phyloP scores from a whole-genome alignment of 768 basidiomycete genomes.

The Pseudohyphozyma bogoriensis region DNA sequence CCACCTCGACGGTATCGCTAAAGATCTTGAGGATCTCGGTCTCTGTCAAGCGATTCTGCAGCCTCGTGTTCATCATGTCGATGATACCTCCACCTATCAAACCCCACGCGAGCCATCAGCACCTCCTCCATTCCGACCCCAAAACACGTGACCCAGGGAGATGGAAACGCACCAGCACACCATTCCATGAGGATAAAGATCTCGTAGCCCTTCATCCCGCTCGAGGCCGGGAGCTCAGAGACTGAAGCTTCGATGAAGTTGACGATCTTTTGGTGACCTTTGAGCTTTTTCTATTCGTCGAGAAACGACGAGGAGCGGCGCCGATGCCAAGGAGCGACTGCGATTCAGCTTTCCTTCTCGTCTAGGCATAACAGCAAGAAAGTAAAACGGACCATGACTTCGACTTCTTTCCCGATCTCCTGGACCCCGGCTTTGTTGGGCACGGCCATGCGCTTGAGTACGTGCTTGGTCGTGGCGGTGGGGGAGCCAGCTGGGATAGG shows the following conservation, averaged over 20 bases:
- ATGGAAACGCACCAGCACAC: conserved; percentile 60
- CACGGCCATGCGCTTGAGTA: conserved; percentile 91
- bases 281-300: conserved; percentile 76
- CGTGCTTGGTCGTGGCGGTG: conserved; percentile 85
- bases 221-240: conserved; percentile 61
- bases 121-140: background rate
- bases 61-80: conserved; percentile 97
- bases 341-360: no score
- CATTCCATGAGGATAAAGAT: conserved; percentile 99
- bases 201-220: conserved; percentile 51
- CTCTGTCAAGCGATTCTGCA: conserved; percentile 88
- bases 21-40: conserved; percentile 96
- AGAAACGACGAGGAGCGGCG: no score
- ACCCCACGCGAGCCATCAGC: conserved; percentile 21
- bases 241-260: conserved; percentile 92
- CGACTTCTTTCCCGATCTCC: conserved; percentile 94
- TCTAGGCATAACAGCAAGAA: no score
- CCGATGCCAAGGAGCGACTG: no score
- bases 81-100: conserved; percentile 88
- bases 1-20: conserved; percentile 79
- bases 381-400: conserved; percentile 83
- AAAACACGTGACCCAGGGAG: background rate
- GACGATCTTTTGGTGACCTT: conserved; percentile 89
- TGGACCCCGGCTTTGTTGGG: conserved; percentile 77
- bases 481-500: conserved; percentile 48